Base-by-base conservation (phyloP, 2,329 filamentous ascomycete genomes). In the Apiospora phragmitis region DNA sequence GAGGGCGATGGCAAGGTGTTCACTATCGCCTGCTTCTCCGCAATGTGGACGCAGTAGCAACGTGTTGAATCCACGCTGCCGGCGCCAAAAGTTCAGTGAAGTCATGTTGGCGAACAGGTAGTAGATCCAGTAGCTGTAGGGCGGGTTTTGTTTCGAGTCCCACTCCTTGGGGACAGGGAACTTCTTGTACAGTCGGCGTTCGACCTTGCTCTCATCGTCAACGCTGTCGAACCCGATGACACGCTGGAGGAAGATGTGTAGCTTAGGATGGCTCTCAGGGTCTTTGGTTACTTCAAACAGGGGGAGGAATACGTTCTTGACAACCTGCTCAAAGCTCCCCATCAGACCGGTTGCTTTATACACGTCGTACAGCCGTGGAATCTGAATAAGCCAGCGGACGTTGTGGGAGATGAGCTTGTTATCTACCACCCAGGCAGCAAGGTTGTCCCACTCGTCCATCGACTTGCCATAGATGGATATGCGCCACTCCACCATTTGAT, bases 61-160 rank as follows among this genome's bases (percentile, higher is more conserved):
- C 0, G 96, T 99, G 81, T 97, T 99, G 87, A 98, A 98, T 0
- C 95, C 95, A 68, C 95, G 91, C 78, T 92, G 91, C 79, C 94
- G 95, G 59, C 96, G 91, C 92, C 93, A 98, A 71, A 92, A 89
- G 79, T 99, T 99, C 76, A 99, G 87, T 12, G 95, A 97, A 0
- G 92, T 89, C 81, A 98, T 94, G 81, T 99, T 99, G 73, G 96
- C 91, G 78, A 96, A 98, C 69, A 98, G 87, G 79, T 97, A 97
- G 83, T 99, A 99, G 79, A 98, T 93, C 96, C 96, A 99, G 83
- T 99, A 99, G 80, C 93, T 98, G 84, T 99, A 99, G 0, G 96
- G 96, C 18, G 96, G 96, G 78, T 99, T 99, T 81, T 98, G 95
- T 77, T 93, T 94, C 0, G 94, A 94, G 74, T 91, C 89, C 96